These are phyloP conservation scores for Venturiaceae sp. DNA, from an alignment of 2,329 filamentous ascomycete species.

Conservation along the genomic window DNA sequence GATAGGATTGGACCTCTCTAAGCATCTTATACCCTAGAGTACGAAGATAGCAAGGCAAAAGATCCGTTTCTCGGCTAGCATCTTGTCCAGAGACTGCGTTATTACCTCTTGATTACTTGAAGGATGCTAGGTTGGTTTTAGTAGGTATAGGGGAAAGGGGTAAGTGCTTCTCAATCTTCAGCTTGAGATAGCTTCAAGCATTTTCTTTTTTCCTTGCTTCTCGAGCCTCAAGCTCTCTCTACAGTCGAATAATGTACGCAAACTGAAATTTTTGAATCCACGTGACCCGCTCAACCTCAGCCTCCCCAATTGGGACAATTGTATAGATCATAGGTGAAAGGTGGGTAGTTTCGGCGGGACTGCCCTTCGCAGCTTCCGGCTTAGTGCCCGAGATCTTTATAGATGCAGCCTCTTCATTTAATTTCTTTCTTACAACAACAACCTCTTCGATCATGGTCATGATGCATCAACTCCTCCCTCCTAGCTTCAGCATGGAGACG, in stretches of 20 bases:
- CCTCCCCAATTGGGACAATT: neutral
- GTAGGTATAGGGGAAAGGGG: too few species aligned
- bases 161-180: too few species aligned
- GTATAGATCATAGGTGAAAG: neutral
- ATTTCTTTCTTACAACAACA: neutral
- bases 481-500: too few species aligned
- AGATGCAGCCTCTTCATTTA: neutral
- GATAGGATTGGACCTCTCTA: neutral
- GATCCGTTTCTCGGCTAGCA: neutral
- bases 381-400: neutral
- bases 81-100: neutral
- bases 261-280: too few species aligned
- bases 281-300: neutral
- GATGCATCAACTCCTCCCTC: too few species aligned
- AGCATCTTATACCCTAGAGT: neutral
- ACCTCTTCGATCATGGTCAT: too few species aligned
- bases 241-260: neutral
- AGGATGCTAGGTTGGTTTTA: neutral
- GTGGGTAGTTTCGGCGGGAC: neutral
- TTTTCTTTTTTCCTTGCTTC: neutral
- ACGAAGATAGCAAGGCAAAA: neutral
- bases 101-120: neutral
- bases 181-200: neutral
- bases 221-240: too few species aligned
- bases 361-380: neutral